These are phyloP conservation scores for Cutaneotrichosporon cyanovorans DNA, from an alignment of 1,284 basidiomycete species.

Conservation along the genomic window DNA sequence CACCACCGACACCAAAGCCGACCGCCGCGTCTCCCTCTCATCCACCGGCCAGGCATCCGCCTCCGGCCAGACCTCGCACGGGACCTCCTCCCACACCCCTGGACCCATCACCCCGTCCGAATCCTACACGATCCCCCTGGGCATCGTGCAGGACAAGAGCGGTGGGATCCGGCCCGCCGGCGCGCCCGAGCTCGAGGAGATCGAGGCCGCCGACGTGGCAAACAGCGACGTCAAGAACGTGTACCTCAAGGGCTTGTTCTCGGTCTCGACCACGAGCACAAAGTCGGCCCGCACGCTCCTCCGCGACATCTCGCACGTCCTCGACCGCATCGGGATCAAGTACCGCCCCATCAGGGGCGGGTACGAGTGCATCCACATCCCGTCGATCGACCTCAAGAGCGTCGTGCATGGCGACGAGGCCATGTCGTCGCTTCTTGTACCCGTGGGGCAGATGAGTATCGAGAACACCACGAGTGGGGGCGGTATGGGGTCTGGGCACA, in stretches of 20 bases:
- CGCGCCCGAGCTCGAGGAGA: conserved; percentile 16
- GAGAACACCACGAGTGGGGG: conserved; percentile 11
- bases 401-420: conserved; percentile 48
- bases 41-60: conserved; percentile 27
- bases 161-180: conserved; percentile 16
- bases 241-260: conserved; percentile 82
- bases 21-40: conserved; percentile 55
- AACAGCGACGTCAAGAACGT: conserved; percentile 68
- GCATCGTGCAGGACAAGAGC: conserved; percentile 15
- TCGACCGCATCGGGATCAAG: conserved; percentile 90
- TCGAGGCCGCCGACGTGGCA: conserved; percentile 20
- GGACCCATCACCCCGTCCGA: conserved; percentile 21
- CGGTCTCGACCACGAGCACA: conserved; percentile 91
- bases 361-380: conserved; percentile 92
- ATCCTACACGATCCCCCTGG: conserved; percentile 16
- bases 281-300: conserved; percentile 75
- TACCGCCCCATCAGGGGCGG: conserved; percentile 83
- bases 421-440: conserved; percentile 12
- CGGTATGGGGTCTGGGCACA: background rate
- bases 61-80: conserved; percentile 25
- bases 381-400: conserved; percentile 79
- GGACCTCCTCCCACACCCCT: conserved; percentile 10
- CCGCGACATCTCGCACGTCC: conserved; percentile 72
- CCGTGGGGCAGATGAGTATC: conserved; percentile 4
- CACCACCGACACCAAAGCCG: conserved; percentile 49